Evolutionary conservation across 805 yeast species (phyloP).

Genomic region (Saccharomycopsis sp.): DNA sequence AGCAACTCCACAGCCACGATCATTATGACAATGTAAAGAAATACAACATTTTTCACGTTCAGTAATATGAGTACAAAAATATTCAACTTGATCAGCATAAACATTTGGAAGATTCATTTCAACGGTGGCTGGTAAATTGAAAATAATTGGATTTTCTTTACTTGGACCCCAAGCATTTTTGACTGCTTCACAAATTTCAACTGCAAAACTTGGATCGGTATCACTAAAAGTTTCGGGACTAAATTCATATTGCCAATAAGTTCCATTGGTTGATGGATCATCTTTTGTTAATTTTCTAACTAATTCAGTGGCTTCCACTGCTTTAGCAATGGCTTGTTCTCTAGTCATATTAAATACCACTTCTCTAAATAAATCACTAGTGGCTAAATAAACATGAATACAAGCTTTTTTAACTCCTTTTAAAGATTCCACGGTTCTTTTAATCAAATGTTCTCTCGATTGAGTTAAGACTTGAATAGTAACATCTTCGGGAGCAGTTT

Average conservation of each 20-base stretch:
- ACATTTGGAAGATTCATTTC: constrained; percentile 69
- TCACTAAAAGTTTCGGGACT: constrained; percentile 74
- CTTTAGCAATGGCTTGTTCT: constrained; percentile 57
- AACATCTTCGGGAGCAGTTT: constrained; percentile 68
- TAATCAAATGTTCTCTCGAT: constrained; percentile 64
- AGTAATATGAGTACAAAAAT: constrained; percentile 53
- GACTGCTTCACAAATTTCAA: constrained; percentile 72
- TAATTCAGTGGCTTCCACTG: constrained; percentile 59
- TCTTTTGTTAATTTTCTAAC: constrained; percentile 65
- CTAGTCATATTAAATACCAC: constrained; percentile 65
- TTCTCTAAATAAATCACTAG: constrained; percentile 65
- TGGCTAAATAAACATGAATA: constrained; percentile 65
- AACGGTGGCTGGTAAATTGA: constrained; percentile 74
- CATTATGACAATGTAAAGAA: constrained; percentile 69
- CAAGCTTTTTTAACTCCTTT: constrained; percentile 66
- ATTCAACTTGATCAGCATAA: constrained; percentile 75
- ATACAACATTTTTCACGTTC: constrained; percentile 65
- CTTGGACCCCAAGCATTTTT: constrained; percentile 73
- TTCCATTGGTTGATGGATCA: constrained; percentile 52
- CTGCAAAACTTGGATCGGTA: constrained; percentile 63
- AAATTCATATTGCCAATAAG: constrained; percentile 63
- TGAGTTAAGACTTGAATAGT: constrained; percentile 65
- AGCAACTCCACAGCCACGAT: constrained; percentile 78
- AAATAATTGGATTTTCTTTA: constrained; percentile 62
- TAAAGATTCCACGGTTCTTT: constrained; percentile 64